Evolutionary conservation across 2,329 filamentous ascomycete genomes (phyloP).

Genomic region (Diplodia corticola): DNA sequence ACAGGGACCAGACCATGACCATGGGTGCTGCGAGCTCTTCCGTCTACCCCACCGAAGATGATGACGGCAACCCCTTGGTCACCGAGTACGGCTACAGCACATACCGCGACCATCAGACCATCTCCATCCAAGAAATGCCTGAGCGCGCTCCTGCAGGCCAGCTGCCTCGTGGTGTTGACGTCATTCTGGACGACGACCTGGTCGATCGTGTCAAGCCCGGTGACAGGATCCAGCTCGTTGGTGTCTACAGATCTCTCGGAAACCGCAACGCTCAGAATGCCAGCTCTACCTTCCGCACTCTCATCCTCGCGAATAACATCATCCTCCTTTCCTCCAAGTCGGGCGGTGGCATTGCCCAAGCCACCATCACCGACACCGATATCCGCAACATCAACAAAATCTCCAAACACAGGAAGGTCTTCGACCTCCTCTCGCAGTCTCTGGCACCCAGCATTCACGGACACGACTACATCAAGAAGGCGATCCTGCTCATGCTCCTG

Average conservation of each 20-base stretch:
- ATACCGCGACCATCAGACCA: slow-evolving; percentile 94
- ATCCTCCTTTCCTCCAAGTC: slow-evolving; percentile 95
- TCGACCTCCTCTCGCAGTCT: slow-evolving; percentile 90
- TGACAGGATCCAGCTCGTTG: slow-evolving; percentile 94
- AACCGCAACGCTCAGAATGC: slow-evolving; percentile 90
- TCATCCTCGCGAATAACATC: slow-evolving; percentile 92
- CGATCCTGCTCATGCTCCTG: slow-evolving; percentile 90
- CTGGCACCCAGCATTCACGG: slow-evolving; percentile 95
- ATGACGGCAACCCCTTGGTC: slow-evolving; percentile 84
- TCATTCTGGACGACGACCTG: slow-evolving; percentile 93
- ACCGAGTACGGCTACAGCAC: slow-evolving; percentile 97
- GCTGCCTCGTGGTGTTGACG: slow-evolving; percentile 90
- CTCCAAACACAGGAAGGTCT: slow-evolving; percentile 89
- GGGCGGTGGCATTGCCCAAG: slow-evolving; percentile 87
- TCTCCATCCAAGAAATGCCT: slow-evolving; percentile 99
- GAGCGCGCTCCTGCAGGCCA: slow-evolving; percentile 94
- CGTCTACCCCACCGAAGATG: slow-evolving; percentile 92
- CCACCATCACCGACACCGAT: slow-evolving; percentile 91
- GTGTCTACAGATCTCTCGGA: slow-evolving; percentile 89
- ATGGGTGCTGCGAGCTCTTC: slow-evolving; percentile 81
- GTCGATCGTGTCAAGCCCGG: slow-evolving; percentile 95
- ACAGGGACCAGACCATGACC: slow-evolving; percentile 96
- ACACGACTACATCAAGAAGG: slow-evolving; percentile 97
- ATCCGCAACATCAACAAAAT: slow-evolving; percentile 99
- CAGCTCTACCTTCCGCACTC: slow-evolving; percentile 91